phyloP scores from a whole-genome alignment of 2,329 filamentous ascomycete genomes.

The Fonsecaea monophora region DNA sequence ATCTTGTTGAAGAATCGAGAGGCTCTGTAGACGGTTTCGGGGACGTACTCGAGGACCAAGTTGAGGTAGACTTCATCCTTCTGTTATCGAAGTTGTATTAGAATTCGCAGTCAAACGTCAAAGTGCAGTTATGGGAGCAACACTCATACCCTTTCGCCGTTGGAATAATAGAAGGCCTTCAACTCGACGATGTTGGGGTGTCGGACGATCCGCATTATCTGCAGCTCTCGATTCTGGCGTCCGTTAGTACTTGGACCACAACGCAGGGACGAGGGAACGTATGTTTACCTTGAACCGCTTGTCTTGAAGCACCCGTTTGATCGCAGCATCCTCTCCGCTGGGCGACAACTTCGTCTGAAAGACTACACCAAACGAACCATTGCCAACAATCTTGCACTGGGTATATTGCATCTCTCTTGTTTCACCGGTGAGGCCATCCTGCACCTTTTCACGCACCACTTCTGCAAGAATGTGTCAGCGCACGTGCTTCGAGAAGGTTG shows the following conservation, averaged over 20 bases:
- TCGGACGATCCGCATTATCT: slow-evolving; percentile 99
- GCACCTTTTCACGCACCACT: slow-evolving; percentile 97
- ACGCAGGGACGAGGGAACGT: neutral
- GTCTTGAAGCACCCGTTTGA: slow-evolving; percentile 98
- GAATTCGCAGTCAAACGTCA: neutral
- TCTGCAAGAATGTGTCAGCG: slow-evolving; percentile 63
- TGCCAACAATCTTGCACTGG: slow-evolving; percentile 99
- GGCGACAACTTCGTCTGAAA: slow-evolving; percentile 99
- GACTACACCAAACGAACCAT: slow-evolving; percentile 97
- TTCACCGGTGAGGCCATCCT: slow-evolving; percentile 96
- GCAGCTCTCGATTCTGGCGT: slow-evolving; percentile 89
- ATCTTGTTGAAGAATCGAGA: slow-evolving; percentile 99
- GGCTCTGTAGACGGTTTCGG: slow-evolving; percentile 96
- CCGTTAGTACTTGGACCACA: slow-evolving; percentile 42
- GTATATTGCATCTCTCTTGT: slow-evolving; percentile 97
- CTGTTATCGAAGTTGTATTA: slow-evolving; percentile 51
- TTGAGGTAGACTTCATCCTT: slow-evolving; percentile 99
- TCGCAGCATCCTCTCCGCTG: slow-evolving; percentile 97
- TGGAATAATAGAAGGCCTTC: slow-evolving; percentile 99
- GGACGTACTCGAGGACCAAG: slow-evolving; percentile 95
- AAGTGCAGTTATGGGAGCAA: slow-evolving; percentile 10
- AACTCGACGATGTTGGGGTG: slow-evolving; percentile 99
- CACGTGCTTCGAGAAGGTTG: slow-evolving; percentile 28
- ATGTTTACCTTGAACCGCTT: slow-evolving; percentile 93
- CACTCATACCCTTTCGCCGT: slow-evolving; percentile 85